Evolutionary conservation across 805 yeast genomes (phyloP).

Genomic region (Saccharomycopsis schoenii): DNA sequence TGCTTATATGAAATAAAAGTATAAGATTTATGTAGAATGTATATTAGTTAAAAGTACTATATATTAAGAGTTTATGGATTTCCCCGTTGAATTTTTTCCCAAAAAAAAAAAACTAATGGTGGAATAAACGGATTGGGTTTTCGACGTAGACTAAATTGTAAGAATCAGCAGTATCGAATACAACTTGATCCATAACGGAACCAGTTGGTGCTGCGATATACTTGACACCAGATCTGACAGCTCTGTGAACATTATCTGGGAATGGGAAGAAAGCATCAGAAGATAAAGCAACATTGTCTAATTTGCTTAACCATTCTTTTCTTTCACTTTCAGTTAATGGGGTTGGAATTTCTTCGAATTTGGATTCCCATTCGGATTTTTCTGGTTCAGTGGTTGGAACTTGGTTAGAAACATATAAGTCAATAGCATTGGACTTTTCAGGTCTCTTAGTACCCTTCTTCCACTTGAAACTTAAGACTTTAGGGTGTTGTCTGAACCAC

Average conservation of each 20-base stretch:
- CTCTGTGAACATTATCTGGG: constrained; percentile 98
- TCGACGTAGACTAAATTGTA: constrained; percentile 86
- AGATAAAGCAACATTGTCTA: constrained; percentile 80
- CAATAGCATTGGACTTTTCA: constrained; percentile 96
- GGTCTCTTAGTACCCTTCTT: constrained; percentile 98
- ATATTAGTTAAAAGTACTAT: neutral
- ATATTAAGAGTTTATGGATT: neutral
- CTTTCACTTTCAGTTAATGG: constrained; percentile 81
- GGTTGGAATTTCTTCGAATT: constrained; percentile 73
- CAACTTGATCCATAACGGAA: constrained; percentile 95
- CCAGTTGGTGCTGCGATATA: constrained; percentile 96
- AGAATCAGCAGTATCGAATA: constrained; percentile 90
- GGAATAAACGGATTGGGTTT: constrained; percentile 96
- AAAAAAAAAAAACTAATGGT: constrained; percentile 46
- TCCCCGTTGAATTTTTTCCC: neutral
- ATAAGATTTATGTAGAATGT: neutral
- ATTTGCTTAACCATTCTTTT: constrained; percentile 73
- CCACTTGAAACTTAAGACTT: constrained; percentile 88
- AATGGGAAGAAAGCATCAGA: constrained; percentile 99
- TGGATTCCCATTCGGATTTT: constrained; percentile 82
- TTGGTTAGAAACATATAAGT: constrained; percentile 83
- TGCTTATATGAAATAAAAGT: neutral
- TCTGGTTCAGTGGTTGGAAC: constrained; percentile 90
- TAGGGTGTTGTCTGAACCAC: constrained; percentile 99
- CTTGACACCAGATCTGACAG: constrained; percentile 93